Base-by-base conservation (phyloP, 2,329 filamentous ascomycete genomes). In the Botrytis galanthina region DNA sequence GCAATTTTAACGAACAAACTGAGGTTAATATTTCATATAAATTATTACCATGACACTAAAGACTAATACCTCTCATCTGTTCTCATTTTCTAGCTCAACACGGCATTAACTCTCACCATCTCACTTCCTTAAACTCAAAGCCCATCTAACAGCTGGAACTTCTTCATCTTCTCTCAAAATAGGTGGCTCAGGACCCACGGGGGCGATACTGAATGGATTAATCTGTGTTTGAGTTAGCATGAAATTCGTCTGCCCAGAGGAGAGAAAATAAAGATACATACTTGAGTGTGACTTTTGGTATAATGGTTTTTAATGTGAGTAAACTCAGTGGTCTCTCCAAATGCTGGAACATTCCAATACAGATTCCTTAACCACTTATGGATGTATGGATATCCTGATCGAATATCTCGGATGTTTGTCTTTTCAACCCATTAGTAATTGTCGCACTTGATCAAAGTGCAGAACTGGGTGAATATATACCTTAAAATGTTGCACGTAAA, bases 401-500 rank as follows among this genome's bases (percentile, higher is more conserved):
- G 51, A 59, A 82, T 81, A 73, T 79, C 78, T 29, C 78, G 75
- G 86, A 90, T 63, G 75, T 91, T 92, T 77, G 89, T 91, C 78
- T 86, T 83, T 37, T 18, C 7, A 54, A 37, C 20, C 32, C 39
- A 22, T 72, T 51, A 74, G 70, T 14, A 44, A 42, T 9, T 44
- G 46, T 20, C 16, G 9, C 12, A 10, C 20, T 35, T 35, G 39
- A 42, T 20, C 4, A 29, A 22, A 16, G 4, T 26, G 42, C 1
- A 35, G n/a, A 26, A n/a, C 3, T 90, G 37, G 90, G 86, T 74
- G 88, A 85, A 32, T 54, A 90, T 84, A 75, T 93, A 93, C 76
- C 83, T 92, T 92, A 86, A 95, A 95, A 83, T 95, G 92, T 84
- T 96, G 93, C 71, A 97, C 92, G 80, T 97, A 97, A 0, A 90